Evolutionary conservation across 805 yeast species (phyloP).

Genomic region (Hanseniaspora mollemarum): DNA sequence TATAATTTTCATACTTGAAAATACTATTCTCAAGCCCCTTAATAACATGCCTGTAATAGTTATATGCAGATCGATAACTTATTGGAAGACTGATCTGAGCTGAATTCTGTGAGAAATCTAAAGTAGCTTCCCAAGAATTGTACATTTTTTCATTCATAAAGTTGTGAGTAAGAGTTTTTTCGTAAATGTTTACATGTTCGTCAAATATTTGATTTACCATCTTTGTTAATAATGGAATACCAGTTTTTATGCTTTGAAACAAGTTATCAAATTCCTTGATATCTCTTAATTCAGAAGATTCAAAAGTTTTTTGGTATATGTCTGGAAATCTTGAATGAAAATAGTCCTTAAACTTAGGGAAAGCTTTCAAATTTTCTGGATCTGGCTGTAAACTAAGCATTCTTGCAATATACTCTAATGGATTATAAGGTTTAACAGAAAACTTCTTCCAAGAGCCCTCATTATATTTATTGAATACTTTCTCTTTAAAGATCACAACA

Average conservation of each 20-base stretch:
- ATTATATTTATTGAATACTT: neutral
- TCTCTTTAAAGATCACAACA: neutral
- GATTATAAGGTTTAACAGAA: neutral
- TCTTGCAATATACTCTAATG: neutral
- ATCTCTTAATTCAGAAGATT: neutral
- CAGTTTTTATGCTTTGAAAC: neutral
- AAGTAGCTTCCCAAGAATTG: neutral
- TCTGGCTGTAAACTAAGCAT: neutral
- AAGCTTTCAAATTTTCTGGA: neutral
- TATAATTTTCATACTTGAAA: neutral
- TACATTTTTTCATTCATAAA: neutral
- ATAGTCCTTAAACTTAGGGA: neutral
- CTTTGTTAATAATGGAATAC: neutral
- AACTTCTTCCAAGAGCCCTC: neutral
- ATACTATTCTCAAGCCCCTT: neutral
- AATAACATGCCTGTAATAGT: neutral
- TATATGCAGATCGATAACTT: neutral
- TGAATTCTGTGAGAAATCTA: neutral
- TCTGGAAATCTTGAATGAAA: neutral
- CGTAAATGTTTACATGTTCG: neutral
- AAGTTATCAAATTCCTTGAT: neutral
- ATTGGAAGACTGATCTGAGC: neutral
- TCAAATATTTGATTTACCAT: neutral
- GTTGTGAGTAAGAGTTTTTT: neutral
- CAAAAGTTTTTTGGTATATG: neutral